phyloP scores from a whole-genome alignment of 2,329 filamentous ascomycete species.

The Pyricularia sp. region DNA sequence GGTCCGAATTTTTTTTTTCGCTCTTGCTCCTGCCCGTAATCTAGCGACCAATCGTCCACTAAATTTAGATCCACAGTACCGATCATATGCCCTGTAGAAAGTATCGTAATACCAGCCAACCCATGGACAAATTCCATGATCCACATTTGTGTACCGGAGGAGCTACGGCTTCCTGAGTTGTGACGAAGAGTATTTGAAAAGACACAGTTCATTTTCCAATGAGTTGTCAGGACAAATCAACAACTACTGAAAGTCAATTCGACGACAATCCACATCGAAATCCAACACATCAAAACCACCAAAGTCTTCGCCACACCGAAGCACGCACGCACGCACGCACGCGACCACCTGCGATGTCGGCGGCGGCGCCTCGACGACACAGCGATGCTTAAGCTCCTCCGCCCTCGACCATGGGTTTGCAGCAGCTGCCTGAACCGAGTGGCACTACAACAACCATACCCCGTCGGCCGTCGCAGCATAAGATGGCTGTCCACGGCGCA shows the following conservation, averaged over 20 bases:
- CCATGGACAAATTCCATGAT: neutral
- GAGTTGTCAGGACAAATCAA: neutral
- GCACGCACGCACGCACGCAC: conserved; percentile 2
- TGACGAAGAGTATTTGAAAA: neutral
- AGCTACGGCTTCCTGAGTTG: neutral
- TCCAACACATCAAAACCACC: neutral
- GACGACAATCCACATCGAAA: neutral
- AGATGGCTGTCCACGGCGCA: neutral
- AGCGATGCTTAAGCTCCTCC: conserved; percentile 27
- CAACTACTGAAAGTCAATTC: neutral
- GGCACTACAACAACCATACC: conserved; percentile 8
- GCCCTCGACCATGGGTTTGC: conserved; percentile 50
- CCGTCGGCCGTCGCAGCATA: neutral
- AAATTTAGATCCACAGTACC: neutral
- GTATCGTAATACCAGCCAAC: neutral
- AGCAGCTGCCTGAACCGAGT: conserved; percentile 42
- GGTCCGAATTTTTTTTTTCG: conserved; percentile 7
- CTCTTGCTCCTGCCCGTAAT: neutral
- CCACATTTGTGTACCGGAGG: neutral
- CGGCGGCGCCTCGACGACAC: conserved; percentile 2
- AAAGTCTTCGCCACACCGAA: neutral
- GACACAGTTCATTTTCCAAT: neutral
- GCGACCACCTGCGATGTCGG: neutral
- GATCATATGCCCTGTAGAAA: too few relatives aligned
- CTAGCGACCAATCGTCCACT: neutral